Conservation (phyloP, 2,329 filamentous ascomycete genomes). For the Pseudohalonectria lignicola region DNA sequence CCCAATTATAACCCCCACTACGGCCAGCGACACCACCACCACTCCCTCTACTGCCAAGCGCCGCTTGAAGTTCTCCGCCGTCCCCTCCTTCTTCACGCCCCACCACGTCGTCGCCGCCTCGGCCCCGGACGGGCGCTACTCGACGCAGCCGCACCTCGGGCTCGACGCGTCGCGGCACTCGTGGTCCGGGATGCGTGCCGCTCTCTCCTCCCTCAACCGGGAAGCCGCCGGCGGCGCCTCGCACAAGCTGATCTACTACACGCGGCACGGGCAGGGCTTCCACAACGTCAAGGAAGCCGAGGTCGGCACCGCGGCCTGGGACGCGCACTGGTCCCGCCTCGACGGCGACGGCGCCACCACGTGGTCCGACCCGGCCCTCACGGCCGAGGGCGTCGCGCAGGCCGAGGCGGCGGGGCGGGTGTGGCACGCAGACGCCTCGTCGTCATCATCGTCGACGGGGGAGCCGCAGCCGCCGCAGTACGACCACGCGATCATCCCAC, state of each 20-base stretch:
- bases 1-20: no score
- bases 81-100: slow-evolving; percentile 38
- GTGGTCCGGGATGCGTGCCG: not conserved
- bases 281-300: slow-evolving; percentile 38
- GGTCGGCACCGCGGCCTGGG: slow-evolving; percentile 46
- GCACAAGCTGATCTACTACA: slow-evolving; percentile 44
- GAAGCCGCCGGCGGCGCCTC: not conserved
- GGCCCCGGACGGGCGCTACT: not conserved
- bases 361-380: slow-evolving; percentile 37
- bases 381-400: slow-evolving; percentile 38
- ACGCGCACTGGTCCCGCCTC: slow-evolving; percentile 28
- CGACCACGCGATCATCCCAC: slow-evolving; percentile 33
- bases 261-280: slow-evolving; percentile 44
- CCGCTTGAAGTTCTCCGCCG: slow-evolving; percentile 20
- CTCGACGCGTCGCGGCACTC: not conserved
- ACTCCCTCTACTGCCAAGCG: no score
- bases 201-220: not conserved
- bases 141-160: not conserved
- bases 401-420: slow-evolving; percentile 38
- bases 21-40: no score
- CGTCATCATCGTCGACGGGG: no score
- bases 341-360: slow-evolving; percentile 22
- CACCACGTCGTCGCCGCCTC: slow-evolving; percentile 13
- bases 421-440: slow-evolving; percentile 21
- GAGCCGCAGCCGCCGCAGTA: slow-evolving; percentile 1